A percentile compares a stretch with the other conserved stretches of the same genome.
Conservation (phyloP, 371 early-diverging fungal species). For the Caulochytrium protostelioides region DNA sequence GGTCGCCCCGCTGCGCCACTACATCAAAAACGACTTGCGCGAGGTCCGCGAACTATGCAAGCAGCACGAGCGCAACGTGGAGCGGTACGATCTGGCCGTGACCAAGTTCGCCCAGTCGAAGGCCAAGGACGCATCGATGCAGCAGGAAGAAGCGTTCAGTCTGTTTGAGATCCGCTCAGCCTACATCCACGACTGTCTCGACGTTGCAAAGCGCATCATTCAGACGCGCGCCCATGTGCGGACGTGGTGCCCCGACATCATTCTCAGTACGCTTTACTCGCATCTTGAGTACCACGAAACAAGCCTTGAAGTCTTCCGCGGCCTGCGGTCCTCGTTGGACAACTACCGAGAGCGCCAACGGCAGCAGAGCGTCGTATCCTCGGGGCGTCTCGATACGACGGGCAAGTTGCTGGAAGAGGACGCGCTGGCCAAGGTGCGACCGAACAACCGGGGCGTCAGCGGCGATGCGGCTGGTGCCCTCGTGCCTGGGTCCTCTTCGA, state of each 20-base stretch:
- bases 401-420: slow-evolving; percentile 7
- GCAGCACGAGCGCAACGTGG: slow-evolving; percentile 33
- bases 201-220: slow-evolving; percentile 12
- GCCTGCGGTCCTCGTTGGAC: slow-evolving; percentile 5
- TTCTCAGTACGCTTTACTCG: not conserved
- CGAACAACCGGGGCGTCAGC: too few species aligned
- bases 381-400: slow-evolving; percentile 1
- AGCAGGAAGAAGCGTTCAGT: slow-evolving; percentile 28
- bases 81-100: slow-evolving; percentile 39
- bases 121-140: slow-evolving; percentile 28
- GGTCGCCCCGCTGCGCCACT: slow-evolving; percentile 33
- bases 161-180: slow-evolving; percentile 40
- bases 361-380: slow-evolving; percentile 7
- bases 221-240: slow-evolving; percentile 7
- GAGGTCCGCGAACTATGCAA: slow-evolving; percentile 26
- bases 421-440: slow-evolving; percentile 1
- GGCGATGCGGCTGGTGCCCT: not conserved
- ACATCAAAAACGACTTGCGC: slow-evolving; percentile 36
- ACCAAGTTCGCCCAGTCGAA: slow-evolving; percentile 35
- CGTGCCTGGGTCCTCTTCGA: too few species aligned
- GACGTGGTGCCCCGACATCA: slow-evolving; percentile 7
- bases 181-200: slow-evolving; percentile 28
- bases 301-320: slow-evolving; percentile 2
- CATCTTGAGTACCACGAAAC: slow-evolving; percentile 6
- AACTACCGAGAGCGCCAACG: slow-evolving; percentile 1